phyloP scores from a whole-genome alignment of 441 rosid genomes.

The Metrosideros polymorpha region DNA sequence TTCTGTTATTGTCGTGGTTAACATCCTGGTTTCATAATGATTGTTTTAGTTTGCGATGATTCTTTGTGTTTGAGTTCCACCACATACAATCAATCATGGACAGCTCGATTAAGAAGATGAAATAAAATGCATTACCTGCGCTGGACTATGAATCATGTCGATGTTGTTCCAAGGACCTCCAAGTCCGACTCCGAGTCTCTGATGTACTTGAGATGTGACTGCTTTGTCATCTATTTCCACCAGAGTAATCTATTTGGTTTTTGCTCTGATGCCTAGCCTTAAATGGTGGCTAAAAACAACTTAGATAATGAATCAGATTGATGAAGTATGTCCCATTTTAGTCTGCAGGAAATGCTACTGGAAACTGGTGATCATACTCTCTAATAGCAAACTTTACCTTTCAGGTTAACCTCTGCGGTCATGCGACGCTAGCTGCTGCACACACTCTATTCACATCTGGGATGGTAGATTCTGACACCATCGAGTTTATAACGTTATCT shows the following conservation, averaged over 20 bases:
- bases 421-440: constrained; percentile 79
- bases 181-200: not conserved
- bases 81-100: not conserved
- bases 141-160: not conserved
- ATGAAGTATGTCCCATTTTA: not conserved
- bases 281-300: not conserved
- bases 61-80: not conserved
- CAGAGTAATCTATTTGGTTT: not conserved
- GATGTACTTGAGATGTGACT: not conserved
- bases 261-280: not conserved
- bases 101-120: not conserved
- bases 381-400: not conserved
- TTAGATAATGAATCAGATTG: not conserved
- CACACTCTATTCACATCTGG: constrained; percentile 50
- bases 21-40: not conserved
- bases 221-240: not conserved
- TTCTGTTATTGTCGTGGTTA: not conserved
- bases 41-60: not conserved
- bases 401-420: constrained; percentile 71
- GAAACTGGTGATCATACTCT: not conserved
- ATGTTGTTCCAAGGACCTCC: not conserved
- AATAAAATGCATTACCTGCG: not conserved
- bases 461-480: constrained; percentile 32
- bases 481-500: constrained; percentile 67
- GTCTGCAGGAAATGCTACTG: not conserved